Conservation (phyloP, 352 stramenopile genomes). For the Phytophthora constricta region DNA sequence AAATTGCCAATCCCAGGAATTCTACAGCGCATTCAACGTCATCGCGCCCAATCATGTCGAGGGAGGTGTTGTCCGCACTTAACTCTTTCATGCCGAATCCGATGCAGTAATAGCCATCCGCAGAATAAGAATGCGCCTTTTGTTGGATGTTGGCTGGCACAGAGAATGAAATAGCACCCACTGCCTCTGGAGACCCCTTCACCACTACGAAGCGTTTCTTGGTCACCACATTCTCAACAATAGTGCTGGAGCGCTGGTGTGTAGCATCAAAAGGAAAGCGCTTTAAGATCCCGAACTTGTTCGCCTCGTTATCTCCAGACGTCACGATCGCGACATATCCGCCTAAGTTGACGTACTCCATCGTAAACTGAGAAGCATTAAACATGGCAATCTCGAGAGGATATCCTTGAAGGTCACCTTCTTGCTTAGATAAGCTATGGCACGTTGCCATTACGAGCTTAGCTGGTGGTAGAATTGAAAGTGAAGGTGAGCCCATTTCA, state of each 20-base stretch:
- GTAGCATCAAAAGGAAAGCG: conserved; percentile 61
- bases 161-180: conserved; percentile 34
- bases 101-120: conserved; percentile 74
- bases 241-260: conserved; percentile 54
- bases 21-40: conserved; percentile 53
- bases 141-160: conserved; percentile 60
- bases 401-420: conserved; percentile 49
- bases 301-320: conserved; percentile 29
- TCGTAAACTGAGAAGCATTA: conserved; percentile 33
- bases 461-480: conserved; percentile 20
- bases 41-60: conserved; percentile 25
- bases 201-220: conserved; percentile 53
- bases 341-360: conserved; percentile 25
- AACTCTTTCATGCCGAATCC: conserved; percentile 47
- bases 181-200: conserved; percentile 62
- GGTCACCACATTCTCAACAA: conserved; percentile 45
- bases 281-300: conserved; percentile 50
- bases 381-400: conserved; percentile 66
- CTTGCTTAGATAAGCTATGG: conserved; percentile 42
- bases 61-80: not conserved
- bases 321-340: conserved; percentile 34
- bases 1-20: conserved; percentile 74
- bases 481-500: conserved; percentile 1
- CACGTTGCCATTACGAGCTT: conserved; percentile 56
- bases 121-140: conserved; percentile 51